Evolutionary conservation across 1,139 yeast genomes (phyloP).

Genomic region (Geotrichum candidum): DNA sequence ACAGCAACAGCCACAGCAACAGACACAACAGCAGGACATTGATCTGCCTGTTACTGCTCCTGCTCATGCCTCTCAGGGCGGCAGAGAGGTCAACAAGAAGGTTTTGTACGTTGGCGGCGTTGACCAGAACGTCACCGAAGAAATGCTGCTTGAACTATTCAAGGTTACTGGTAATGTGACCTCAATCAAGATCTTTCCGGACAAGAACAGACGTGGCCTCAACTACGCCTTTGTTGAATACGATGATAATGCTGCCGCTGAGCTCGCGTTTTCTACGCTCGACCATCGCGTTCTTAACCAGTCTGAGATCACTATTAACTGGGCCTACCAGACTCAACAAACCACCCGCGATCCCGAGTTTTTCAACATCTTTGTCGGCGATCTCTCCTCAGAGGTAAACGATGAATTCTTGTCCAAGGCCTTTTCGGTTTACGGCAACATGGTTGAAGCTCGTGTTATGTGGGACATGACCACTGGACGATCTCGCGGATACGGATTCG

Average conservation of each 20-base stretch:
- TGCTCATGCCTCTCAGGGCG: constrained; percentile 73
- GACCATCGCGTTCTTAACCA: constrained; percentile 43
- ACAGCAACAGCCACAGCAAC: not conserved
- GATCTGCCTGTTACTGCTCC: constrained; percentile 33
- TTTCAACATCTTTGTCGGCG: constrained; percentile 80
- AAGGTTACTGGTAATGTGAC: constrained; percentile 49
- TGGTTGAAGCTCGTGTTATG: constrained; percentile 87
- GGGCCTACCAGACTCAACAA: constrained; percentile 80
- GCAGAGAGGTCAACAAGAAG: constrained; percentile 67
- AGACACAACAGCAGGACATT: not conserved
- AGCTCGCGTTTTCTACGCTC: constrained; percentile 53
- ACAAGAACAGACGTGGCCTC: constrained; percentile 45
- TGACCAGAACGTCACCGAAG: constrained; percentile 61
- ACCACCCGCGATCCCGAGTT: constrained; percentile 46
- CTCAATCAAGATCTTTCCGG: constrained; percentile 55
- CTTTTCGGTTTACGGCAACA: constrained; percentile 55
- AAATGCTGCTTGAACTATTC: constrained; percentile 54
- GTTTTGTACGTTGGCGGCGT: constrained; percentile 75
- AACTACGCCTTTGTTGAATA: constrained; percentile 85
- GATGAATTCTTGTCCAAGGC: constrained; percentile 62
- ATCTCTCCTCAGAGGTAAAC: constrained; percentile 73
- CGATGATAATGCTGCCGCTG: constrained; percentile 53
- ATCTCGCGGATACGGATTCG: constrained; percentile 89
- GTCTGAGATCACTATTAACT: constrained; percentile 57
- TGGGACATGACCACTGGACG: constrained; percentile 96